Evolutionary conservation across 495 filamentous ascomycete genomes (phyloP), one percentile per base, ranked within the genome.

Genomic region (Pyronema domesticum): DNA sequence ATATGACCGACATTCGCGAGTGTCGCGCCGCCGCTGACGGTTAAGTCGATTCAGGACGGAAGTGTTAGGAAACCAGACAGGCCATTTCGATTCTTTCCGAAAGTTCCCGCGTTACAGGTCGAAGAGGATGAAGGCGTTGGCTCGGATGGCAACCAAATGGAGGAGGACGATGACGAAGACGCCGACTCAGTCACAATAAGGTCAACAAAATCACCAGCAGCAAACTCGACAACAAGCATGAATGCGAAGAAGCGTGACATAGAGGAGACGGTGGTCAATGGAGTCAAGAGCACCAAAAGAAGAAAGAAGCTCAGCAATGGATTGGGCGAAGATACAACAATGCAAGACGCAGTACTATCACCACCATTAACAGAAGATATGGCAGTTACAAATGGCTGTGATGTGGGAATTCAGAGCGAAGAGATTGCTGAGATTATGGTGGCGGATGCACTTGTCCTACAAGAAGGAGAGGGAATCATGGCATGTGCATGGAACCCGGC

Each of bases 401-500:
- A 57, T 44, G 59, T 65, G 19, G 63, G 63, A 18, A 62, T 55
- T 14, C 63, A 65, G 37, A 58, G 59, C 34, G 63, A 65, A 45
- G 59, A 59, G 13, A 51, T 59, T 10, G 56, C 61, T 19, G 62
- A 65, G 42, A 60, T 65, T 37, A 57, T 58, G 44, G 62, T 55
- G 23, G 62, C 54, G 33, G 63, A 65, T 59, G 57, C 62, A 34
- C 46, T 65, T 46, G 37, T 65, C 15, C 23, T 65, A 33, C 56
- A 49, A 23, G 46, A 60, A 14, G 48, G 57, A 23, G 51, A 63
- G 57, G 78, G 73, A 70, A 48, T 89, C 72, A 75, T 85, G 58
- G 76, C 77, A 51, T 77, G 79, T 69, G 72, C 80, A 67, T 93
- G 85, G 83, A 85, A 83, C 62, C 86, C 86, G 49, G 69, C 68